A percentile compares a stretch with the other conserved stretches of the same genome.
Conservation (phyloP, 2,329 filamentous ascomycete genomes). For the Fusarium foetens region DNA sequence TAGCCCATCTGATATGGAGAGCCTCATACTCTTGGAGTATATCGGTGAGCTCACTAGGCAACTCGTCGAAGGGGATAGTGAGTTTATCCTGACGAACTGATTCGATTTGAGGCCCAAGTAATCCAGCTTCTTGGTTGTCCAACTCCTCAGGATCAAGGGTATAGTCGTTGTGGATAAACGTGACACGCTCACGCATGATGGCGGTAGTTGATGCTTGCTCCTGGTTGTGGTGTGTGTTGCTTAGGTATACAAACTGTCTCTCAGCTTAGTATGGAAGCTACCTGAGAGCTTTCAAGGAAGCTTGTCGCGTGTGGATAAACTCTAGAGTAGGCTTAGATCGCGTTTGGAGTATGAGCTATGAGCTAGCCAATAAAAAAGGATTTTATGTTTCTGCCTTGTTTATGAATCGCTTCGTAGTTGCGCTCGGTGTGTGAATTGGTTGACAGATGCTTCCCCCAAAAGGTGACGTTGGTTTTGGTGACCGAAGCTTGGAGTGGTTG, state of each 20-base stretch:
- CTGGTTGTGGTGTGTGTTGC: neutral
- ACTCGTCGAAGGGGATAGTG: slow-evolving; percentile 77
- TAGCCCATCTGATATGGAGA: slow-evolving; percentile 84
- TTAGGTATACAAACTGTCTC: neutral
- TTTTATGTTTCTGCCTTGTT: slow-evolving; percentile 13
- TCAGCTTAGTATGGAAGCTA: neutral
- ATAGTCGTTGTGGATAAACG: slow-evolving; percentile 77
- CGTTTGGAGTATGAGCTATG: neutral
- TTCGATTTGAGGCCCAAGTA: slow-evolving; percentile 67
- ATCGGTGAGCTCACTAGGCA: slow-evolving; percentile 73
- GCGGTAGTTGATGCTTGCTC: neutral
- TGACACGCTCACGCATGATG: slow-evolving; percentile 80
- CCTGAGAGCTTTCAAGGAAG: slow-evolving; percentile 6
- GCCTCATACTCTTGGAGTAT: slow-evolving; percentile 73
- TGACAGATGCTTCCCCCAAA: slow-evolving; percentile 2
- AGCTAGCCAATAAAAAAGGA: neutral
- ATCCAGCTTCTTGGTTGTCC: slow-evolving; percentile 62
- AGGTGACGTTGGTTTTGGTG: slow-evolving; percentile 21
- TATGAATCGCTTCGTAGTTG: slow-evolving; percentile 17
- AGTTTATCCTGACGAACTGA: slow-evolving; percentile 82
- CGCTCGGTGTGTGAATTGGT: slow-evolving; percentile 23
- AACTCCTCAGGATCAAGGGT: slow-evolving; percentile 73
- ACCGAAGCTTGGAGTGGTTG: slow-evolving; percentile 13
- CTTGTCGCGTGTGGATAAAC: slow-evolving; percentile 34
- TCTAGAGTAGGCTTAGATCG: slow-evolving; percentile 7